Evolutionary conservation across 2,329 filamentous ascomycete species (phyloP), one percentile per base, ranked within the genome.

Genomic region (Cordyceps javanica): DNA sequence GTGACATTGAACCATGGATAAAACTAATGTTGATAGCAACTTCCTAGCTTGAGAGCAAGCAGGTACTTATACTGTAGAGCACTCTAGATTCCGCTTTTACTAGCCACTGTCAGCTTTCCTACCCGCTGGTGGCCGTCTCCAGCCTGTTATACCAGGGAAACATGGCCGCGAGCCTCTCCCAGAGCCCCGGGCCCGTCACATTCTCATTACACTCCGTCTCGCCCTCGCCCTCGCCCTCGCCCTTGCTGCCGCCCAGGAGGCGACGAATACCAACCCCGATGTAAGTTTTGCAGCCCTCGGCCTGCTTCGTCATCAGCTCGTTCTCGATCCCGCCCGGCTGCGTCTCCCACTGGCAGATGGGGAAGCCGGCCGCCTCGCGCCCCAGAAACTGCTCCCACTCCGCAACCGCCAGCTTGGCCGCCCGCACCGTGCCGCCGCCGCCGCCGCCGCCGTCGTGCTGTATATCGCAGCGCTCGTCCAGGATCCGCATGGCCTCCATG

Each of bases 281-380:
- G 4, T 42, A 23, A 14, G 11, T 34, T 9, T 14, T 2, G 30
- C 28, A 23, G 2, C 45, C 28, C 2, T 9, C 8, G 5, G 10
- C 3, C 6, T 49, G 6, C 30, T 21, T 32, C 9, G 11, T 16
- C n/a, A 46, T 25, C 45, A 23, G 19, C 6, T 23, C 16, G 30
- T 58, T 60, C 30, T 30, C 14, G 10, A 60, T 8, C n/a, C 60
- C 55, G 26, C 55, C 45, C 19, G 49, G 13, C 11, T 61, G 54
- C 26, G 28, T 25, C 49, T 61, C 59, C 52, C 50, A 59, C 41
- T 52, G 42, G 48, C 60, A 61, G 14, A 61, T 59, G 2, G 39
- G 14, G 16, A 39, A 14, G n/a, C 58, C 60, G 9, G 58, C 30
- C 11, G 49, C 21, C 36, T 61, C 60, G 21, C 60, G 44, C 6